Evolutionary conservation across 257 asterid genomes (phyloP), one percentile per base, ranked within the genome.

Genomic region (Lycium ferocissimum): DNA sequence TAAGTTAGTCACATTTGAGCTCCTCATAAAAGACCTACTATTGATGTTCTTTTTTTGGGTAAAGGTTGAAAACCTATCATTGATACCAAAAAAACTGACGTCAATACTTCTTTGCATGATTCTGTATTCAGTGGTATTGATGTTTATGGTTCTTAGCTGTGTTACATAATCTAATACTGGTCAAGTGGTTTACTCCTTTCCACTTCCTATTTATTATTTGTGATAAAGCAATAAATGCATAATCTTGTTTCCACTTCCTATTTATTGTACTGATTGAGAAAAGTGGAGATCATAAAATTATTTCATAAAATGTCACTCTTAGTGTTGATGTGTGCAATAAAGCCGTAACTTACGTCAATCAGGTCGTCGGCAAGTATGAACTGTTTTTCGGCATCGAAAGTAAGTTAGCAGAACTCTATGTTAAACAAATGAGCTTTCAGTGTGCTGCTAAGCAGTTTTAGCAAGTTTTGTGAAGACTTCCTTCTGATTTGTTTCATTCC

Each of bases 221-320:
- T 76, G 82, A 76, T 38, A 17, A 51, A 76, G 63, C 43, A 76
- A 76, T 51, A 76, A 49, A 76, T 76, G 47, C 81, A 76, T 51
- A 51, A 51, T 76, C 59, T 76, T 51, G 82, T 76, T 26, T 76
- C 45, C 9, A 17, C 7, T 0, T 76, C 47, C 45, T 76, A 76
- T 51, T 73, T 45, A 14, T 75, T 53, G 15, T 76, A 51, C 58
- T 76, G 63, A 22, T 53, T 22, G 22, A 7, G 47, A 76, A 26
- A 51, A 22, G 22, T 51, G 82, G 26, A 51, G 62, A 76, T 76
- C 63, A 13, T 51, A 22, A 26, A 76, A 76, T 51, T 51, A 53
- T 51, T 51, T 51, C 81, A 51, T 51, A 22, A 51, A 76, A 7
- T 49, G 82, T 51, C 63, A 76, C 14, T 76, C 63, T 51, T 49